These are phyloP conservation scores for Metarhizium guizhouense DNA, from an alignment of 2,329 filamentous ascomycete species.

Conservation along the genomic window DNA sequence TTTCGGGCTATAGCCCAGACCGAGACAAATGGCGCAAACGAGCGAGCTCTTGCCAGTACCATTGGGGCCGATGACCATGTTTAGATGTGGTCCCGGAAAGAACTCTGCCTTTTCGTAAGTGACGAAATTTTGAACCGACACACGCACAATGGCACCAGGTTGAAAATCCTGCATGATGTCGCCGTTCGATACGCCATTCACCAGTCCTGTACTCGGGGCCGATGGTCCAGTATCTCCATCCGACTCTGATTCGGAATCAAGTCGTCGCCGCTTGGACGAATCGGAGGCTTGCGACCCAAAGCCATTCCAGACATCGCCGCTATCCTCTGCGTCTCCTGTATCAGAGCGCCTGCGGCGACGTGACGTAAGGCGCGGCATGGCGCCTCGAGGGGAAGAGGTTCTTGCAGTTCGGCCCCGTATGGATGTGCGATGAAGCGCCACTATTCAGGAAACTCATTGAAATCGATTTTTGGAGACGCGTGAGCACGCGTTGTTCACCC, in stretches of 20 bases:
- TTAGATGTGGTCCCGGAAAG: slow-evolving; percentile 80
- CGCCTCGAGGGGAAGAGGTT: not conserved
- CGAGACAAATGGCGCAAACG: slow-evolving; percentile 92
- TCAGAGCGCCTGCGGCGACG: slow-evolving; percentile 35
- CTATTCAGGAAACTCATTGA: not conserved
- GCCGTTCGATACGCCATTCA: slow-evolving; percentile 8
- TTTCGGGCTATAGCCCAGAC: slow-evolving; percentile 74
- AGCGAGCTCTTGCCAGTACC: slow-evolving; percentile 96
- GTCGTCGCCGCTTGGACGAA: slow-evolving; percentile 27
- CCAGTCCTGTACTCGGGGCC: slow-evolving; percentile 7
- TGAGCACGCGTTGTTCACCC: not conserved
- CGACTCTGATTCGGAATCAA: slow-evolving; percentile 15
- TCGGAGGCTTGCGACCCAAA: slow-evolving; percentile 17
- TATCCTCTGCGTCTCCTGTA: slow-evolving; percentile 30
- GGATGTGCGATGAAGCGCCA: not conserved
- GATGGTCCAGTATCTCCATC: slow-evolving; percentile 8
- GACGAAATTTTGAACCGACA: slow-evolving; percentile 82
- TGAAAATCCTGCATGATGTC: slow-evolving; percentile 35
- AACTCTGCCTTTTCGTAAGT: slow-evolving; percentile 93
- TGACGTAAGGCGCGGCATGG: slow-evolving; percentile 20
- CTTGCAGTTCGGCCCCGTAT: not conserved
- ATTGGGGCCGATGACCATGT: slow-evolving; percentile 99
- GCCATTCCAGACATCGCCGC: slow-evolving; percentile 16
- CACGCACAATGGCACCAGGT: slow-evolving; percentile 80
- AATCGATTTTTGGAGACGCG: not conserved